Percentiles rank a stretch among this genome's conserved stretches.
Conservation (phyloP, 2,329 filamentous ascomycete genomes). For the Coniochaeta sp. region DNA sequence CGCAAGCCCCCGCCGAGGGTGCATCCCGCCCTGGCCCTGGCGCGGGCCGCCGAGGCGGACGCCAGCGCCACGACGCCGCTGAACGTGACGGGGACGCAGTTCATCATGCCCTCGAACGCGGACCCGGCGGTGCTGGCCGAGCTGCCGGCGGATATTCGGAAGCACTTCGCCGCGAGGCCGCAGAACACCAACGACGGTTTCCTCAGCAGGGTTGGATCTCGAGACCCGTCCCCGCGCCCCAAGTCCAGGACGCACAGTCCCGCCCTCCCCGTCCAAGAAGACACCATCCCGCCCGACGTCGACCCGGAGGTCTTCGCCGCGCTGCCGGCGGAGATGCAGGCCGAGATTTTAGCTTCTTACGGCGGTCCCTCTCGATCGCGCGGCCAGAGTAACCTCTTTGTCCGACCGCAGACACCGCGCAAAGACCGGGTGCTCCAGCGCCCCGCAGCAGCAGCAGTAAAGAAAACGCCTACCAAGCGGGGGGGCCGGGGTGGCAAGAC, state of each 20-base stretch:
- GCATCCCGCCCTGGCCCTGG: constrained; percentile 47
- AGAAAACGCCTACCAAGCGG: constrained; percentile 66
- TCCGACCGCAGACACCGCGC: constrained; percentile 48
- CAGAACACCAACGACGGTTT: constrained; percentile 22
- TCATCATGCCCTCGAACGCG: constrained; percentile 77
- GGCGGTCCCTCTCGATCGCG: constrained; percentile 12
- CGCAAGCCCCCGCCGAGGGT: constrained; percentile 43
- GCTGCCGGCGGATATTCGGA: constrained; percentile 75
- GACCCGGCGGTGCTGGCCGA: constrained; percentile 79
- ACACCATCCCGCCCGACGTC: constrained; percentile 61
- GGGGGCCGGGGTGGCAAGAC: constrained; percentile 19
- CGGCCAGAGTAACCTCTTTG: constrained; percentile 25
- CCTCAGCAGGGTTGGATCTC: constrained; percentile 9
- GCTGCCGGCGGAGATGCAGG: constrained; percentile 77
- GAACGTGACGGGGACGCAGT: constrained; percentile 83
- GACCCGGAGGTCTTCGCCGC: constrained; percentile 79
- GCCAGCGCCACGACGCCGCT: constrained; percentile 57
- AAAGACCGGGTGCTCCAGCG: constrained; percentile 43
- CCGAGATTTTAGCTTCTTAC: constrained; percentile 75
- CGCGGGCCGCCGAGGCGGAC: constrained; percentile 42
- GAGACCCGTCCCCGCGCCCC: constrained; percentile 21
- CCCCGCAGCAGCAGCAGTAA: too few species aligned
- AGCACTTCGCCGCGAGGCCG: constrained; percentile 52
- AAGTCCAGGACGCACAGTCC: constrained; percentile 33
- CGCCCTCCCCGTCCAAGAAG: constrained; percentile 16